Conservation (phyloP, 2,329 filamentous ascomycete genomes). For the Aureobasidium subglaciale region DNA sequence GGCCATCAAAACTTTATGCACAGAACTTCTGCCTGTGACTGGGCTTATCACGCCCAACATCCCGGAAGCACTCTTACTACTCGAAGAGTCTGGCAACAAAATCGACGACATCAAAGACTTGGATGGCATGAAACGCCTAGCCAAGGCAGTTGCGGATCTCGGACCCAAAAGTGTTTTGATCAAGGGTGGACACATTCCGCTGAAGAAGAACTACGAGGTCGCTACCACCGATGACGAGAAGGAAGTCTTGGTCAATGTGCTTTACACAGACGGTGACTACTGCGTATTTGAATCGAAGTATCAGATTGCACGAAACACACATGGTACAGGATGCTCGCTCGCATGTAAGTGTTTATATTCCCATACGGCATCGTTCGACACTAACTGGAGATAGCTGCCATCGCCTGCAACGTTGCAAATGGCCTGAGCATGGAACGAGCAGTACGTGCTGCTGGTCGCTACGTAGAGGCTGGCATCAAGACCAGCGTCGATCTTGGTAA, state of each 20-base stretch:
- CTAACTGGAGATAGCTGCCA: slow-evolving; percentile 48
- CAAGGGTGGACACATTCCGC: slow-evolving; percentile 85
- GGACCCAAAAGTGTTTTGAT: slow-evolving; percentile 76
- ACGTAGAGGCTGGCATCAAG: slow-evolving; percentile 64
- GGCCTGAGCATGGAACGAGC: slow-evolving; percentile 51
- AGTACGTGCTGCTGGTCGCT: slow-evolving; percentile 61
- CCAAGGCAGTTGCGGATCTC: slow-evolving; percentile 56
- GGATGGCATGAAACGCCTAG: slow-evolving; percentile 62
- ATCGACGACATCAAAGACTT: slow-evolving; percentile 47
- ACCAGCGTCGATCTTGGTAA: slow-evolving; percentile 56
- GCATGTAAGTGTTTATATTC: slow-evolving; percentile 59
- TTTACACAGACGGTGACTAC: slow-evolving; percentile 52
- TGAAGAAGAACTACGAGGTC: slow-evolving; percentile 55
- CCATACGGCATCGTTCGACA: background rate
- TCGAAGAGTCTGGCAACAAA: slow-evolving; percentile 45
- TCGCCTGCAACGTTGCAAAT: slow-evolving; percentile 63
- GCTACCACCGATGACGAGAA: slow-evolving; percentile 54
- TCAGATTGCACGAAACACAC: slow-evolving; percentile 70
- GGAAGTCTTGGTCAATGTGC: slow-evolving; percentile 66
- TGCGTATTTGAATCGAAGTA: slow-evolving; percentile 64
- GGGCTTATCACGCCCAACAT: slow-evolving; percentile 71
- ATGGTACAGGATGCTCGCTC: slow-evolving; percentile 90
- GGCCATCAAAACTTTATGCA: slow-evolving; percentile 55
- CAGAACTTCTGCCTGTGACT: slow-evolving; percentile 56
- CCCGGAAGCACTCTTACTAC: slow-evolving; percentile 62